A percentile compares a stretch with the other conserved stretches of the same genome.
Conservation (phyloP, 305 asterid species). For the Ilex paraguariensis region DNA sequence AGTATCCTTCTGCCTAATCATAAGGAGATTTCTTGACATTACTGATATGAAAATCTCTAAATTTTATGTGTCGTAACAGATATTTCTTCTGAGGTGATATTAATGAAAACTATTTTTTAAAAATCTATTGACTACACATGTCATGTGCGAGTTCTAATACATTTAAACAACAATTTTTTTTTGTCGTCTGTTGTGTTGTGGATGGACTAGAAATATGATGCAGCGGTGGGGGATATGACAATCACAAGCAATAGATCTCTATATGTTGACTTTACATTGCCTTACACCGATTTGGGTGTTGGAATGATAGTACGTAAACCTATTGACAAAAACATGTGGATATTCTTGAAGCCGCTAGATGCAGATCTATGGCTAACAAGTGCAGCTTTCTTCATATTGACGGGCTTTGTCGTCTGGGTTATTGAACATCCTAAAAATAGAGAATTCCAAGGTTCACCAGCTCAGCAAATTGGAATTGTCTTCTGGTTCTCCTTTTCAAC, state of each 20-base stretch:
- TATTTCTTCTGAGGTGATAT: too few relatives aligned
- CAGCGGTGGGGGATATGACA: constrained; percentile 40
- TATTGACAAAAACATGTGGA: constrained; percentile 4
- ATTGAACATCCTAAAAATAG: constrained; percentile 17
- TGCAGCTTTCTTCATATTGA: constrained; percentile 7
- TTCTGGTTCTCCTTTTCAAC: constrained; percentile 22
- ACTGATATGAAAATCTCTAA: too few relatives aligned
- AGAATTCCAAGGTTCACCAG: constrained; percentile 17
- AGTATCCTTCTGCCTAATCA: too few relatives aligned
- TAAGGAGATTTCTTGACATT: too few relatives aligned
- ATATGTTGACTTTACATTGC: constrained; percentile 37
- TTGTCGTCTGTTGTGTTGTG: too few relatives aligned
- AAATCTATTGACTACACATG: too few relatives aligned
- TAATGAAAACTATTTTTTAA: too few relatives aligned
- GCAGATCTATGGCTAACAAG: constrained; percentile 14
- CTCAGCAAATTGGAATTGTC: constrained; percentile 18
- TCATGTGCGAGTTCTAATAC: too few relatives aligned
- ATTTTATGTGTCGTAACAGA: neutral
- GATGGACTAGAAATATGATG: constrained; percentile 31
- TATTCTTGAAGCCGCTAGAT: constrained; percentile 16
- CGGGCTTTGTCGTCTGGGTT: constrained; percentile 13
- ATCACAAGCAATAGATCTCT: constrained; percentile 29
- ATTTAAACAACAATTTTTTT: too few relatives aligned
- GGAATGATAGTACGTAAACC: constrained; percentile 23
- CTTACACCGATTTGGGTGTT: constrained; percentile 34